Percentiles rank a stretch among this genome's conserved stretches.
These are phyloP conservation scores for Trichoderma sp. DNA, from an alignment of 2,329 filamentous ascomycete species.

Conservation along the genomic window DNA sequence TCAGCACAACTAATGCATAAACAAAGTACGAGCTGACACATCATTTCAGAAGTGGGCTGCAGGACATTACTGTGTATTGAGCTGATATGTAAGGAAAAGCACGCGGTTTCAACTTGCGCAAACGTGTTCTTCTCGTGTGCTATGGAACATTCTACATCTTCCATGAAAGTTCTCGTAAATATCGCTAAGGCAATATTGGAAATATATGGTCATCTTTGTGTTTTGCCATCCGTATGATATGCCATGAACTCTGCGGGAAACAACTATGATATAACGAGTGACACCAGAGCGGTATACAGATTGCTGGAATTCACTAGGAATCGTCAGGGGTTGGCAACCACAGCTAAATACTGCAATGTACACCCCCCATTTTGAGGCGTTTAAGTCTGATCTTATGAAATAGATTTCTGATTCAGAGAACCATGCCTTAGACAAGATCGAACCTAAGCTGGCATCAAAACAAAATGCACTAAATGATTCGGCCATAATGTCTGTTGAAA, in stretches of 20 bases:
- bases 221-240: background rate
- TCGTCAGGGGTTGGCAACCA: background rate
- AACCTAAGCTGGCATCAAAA: background rate
- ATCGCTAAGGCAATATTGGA: background rate
- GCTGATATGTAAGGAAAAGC: background rate
- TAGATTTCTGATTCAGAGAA: background rate
- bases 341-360: background rate
- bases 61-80: background rate
- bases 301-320: background rate
- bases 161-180: background rate
- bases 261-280: background rate
- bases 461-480: background rate
- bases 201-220: background rate
- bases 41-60: background rate
- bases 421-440: background rate
- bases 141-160: background rate
- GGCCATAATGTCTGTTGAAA: background rate
- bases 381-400: no score
- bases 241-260: rapidly evolving
- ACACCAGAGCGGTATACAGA: background rate
- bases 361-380: rapidly evolving
- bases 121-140: background rate
- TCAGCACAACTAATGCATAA: background rate
- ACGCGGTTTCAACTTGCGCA: background rate
- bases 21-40: background rate